Percentiles rank a stretch among this genome's conserved stretches.
Conservation (phyloP, 1,139 yeast species). For the Taiozyma sp. region DNA sequence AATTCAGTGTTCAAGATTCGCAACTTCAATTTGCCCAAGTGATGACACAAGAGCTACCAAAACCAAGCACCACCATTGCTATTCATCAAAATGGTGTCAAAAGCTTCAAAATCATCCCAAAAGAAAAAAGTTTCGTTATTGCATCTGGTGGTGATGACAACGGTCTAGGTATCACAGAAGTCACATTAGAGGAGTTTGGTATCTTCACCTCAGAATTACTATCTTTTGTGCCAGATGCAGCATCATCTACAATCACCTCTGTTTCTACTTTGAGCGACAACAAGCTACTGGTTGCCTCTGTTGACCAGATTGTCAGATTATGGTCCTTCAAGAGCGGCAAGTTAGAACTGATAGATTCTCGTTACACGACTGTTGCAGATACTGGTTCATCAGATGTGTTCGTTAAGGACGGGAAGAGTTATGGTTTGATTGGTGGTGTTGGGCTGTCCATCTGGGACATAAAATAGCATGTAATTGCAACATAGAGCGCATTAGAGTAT, state of each 20-base stretch:
- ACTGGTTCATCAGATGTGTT: constrained; percentile 66
- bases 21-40: constrained; percentile 4
- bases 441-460: constrained; percentile 56
- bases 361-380: constrained; percentile 83
- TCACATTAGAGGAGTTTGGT: constrained; percentile 25
- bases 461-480: constrained; percentile 2
- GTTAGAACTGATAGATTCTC: constrained; percentile 37
- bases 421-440: constrained; percentile 63
- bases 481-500: background rate
- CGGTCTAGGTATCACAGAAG: constrained; percentile 47
- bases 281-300: constrained; percentile 38
- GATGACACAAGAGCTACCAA: constrained; percentile 10
- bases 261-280: constrained; percentile 32
- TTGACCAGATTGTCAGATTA: constrained; percentile 69
- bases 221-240: constrained; percentile 51
- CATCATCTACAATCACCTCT: constrained; percentile 83
- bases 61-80: constrained; percentile 37
- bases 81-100: constrained; percentile 87
- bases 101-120: constrained; percentile 32
- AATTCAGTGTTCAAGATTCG: constrained; percentile 12
- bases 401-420: constrained; percentile 20
- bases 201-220: constrained; percentile 24
- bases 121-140: constrained; percentile 21
- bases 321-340: constrained; percentile 45
- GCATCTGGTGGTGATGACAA: constrained; percentile 93